A percentile compares a stretch with the other conserved stretches of the same genome.
Conservation (phyloP, 306 rosid species). For the Vigna nakashimae region DNA sequence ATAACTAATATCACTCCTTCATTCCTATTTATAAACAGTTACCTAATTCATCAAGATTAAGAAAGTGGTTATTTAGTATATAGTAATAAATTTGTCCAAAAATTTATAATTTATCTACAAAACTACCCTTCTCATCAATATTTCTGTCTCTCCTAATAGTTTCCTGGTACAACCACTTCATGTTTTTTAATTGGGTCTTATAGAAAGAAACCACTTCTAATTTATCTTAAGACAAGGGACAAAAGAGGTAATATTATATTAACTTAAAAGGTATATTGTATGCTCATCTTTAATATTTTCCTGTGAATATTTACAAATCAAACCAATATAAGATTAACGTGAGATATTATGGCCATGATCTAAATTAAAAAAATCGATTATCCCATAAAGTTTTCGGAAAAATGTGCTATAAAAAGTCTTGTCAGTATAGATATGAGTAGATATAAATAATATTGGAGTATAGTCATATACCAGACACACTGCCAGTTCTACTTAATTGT, state of each 20-base stretch:
- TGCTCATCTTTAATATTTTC: constrained; percentile 13
- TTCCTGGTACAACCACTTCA: background rate
- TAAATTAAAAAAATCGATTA: background rate
- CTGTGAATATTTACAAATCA: constrained; percentile 9
- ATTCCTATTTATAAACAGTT: background rate
- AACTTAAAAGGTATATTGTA: constrained; percentile 12
- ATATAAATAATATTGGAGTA: constrained; percentile 4
- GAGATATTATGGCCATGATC: constrained; percentile 16
- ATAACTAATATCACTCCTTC: background rate
- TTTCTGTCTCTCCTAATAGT: background rate
- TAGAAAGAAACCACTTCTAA: background rate
- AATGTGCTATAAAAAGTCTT: background rate
- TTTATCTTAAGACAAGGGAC: background rate
- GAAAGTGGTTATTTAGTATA: background rate
- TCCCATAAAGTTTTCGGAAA: constrained; percentile 4
- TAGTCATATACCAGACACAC: background rate
- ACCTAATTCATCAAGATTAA: background rate
- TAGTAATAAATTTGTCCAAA: background rate
- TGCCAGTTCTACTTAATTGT: background rate
- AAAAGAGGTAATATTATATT: constrained; percentile 2
- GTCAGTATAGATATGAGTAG: background rate
- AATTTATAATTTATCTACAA: no score
- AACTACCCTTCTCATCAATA: background rate
- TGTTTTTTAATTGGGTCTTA: background rate
- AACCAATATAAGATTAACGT: constrained; percentile 14